Evolutionary conservation across 108 stramenopile genomes (phyloP).

Genomic region (Cyclotella baltica): DNA sequence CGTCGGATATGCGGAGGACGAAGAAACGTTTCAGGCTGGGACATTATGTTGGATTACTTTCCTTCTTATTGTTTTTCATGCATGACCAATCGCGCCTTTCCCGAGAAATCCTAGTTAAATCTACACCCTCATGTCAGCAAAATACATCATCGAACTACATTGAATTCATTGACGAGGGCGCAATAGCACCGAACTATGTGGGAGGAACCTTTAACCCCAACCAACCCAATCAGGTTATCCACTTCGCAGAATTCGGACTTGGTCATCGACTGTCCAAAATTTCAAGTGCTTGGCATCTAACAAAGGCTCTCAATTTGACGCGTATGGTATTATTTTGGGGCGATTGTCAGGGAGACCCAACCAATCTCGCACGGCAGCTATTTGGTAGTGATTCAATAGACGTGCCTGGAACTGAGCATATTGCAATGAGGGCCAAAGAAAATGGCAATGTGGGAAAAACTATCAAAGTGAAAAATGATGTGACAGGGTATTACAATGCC

Average conservation of each 20-base stretch:
- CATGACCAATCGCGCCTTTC: too few relatives aligned
- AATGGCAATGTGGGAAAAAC: slow-evolving; percentile 19
- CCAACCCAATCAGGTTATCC: slow-evolving; percentile 32
- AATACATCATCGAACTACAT: too few relatives aligned
- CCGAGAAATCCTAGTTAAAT: too few relatives aligned
- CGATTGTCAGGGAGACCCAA: slow-evolving; percentile 19
- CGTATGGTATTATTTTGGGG: slow-evolving; percentile 21
- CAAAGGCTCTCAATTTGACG: slow-evolving; percentile 14
- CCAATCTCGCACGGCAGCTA: slow-evolving; percentile 1
- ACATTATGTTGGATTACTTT: too few relatives aligned
- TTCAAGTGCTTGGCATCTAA: slow-evolving; percentile 20
- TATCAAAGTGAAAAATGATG: slow-evolving; percentile 59
- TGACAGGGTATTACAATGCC: slow-evolving; percentile 33
- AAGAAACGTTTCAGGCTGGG: too few relatives aligned
- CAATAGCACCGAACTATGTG: neutral
- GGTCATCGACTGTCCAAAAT: slow-evolving; percentile 18
- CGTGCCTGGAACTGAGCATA: slow-evolving; percentile 25
- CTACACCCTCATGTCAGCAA: too few relatives aligned
- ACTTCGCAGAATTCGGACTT: slow-evolving; percentile 41
- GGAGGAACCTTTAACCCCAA: slow-evolving; percentile 8
- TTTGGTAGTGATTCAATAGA: slow-evolving; percentile 45
- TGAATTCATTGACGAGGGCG: neutral
- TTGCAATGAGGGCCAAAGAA: neutral
- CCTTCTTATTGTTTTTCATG: too few relatives aligned
- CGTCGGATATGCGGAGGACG: too few relatives aligned